These are phyloP conservation scores for Ambrosia artemisiifolia DNA, from an alignment of 129 eudicot genomes.

Conservation along the genomic window DNA sequence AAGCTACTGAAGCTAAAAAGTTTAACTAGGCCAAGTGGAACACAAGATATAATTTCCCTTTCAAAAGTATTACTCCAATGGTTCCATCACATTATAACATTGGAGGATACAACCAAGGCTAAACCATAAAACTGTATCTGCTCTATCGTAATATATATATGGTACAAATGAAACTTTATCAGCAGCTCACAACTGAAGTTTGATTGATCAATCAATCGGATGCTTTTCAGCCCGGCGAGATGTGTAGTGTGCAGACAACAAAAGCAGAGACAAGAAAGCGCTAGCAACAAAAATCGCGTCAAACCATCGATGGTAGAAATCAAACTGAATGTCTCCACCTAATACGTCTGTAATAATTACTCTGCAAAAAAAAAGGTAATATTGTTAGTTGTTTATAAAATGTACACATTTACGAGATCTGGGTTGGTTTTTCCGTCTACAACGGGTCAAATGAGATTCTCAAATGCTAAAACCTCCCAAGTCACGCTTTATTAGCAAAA, in stretches of 20 bases:
- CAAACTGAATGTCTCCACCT: conserved; percentile 98
- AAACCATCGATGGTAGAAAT: conserved; percentile 96
- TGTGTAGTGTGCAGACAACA: conserved; percentile 96
- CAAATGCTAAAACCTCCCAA: too few relatives aligned
- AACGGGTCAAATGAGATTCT: too few relatives aligned
- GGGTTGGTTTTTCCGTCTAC: too few relatives aligned
- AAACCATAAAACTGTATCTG: too few relatives aligned
- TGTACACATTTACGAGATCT: too few relatives aligned
- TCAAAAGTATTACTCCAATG: not conserved
- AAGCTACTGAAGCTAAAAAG: too few relatives aligned
- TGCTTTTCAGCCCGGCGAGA: conserved; percentile 96
- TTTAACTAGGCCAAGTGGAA: not conserved
- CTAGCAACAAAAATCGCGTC: conserved; percentile 98
- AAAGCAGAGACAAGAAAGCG: conserved; percentile 88
- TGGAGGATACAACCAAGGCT: too few relatives aligned
- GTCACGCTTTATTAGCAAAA: too few relatives aligned
- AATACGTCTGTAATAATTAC: conserved; percentile 89
- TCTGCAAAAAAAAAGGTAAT: conserved; percentile 43
- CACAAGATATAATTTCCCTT: not conserved
- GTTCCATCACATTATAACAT: not conserved
- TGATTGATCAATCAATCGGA: conserved; percentile 55
- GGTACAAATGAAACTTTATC: conserved; percentile 22
- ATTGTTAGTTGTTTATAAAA: too few relatives aligned
- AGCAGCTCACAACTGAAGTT: not conserved
- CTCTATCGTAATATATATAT: conserved; percentile 15